Conservation (phyloP, 441 rosid genomes). For the Syzygium malaccense region DNA sequence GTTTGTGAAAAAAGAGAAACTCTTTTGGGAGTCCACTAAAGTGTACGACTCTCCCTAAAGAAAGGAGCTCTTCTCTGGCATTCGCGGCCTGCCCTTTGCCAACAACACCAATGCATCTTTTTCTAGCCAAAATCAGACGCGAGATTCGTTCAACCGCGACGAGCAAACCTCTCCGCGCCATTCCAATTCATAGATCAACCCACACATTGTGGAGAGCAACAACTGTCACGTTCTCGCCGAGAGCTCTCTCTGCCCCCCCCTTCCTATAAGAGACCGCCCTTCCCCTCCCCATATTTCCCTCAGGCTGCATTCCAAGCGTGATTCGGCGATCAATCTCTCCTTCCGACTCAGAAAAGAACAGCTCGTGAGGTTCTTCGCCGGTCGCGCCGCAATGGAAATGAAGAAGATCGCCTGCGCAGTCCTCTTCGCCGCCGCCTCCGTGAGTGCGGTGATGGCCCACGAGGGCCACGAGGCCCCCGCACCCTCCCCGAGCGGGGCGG, state of each 20-base stretch:
- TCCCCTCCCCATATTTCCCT: neutral
- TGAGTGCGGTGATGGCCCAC: conserved; percentile 44
- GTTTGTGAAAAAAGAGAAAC: accelerated
- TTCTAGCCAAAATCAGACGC: neutral
- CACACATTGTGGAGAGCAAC: neutral
- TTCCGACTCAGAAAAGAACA: neutral
- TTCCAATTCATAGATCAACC: neutral
- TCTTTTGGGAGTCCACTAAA: neutral
- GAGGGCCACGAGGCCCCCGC: conserved; percentile 18
- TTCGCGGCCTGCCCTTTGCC: neutral
- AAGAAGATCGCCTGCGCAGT: conserved; percentile 60
- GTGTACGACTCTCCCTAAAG: neutral
- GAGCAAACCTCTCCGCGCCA: neutral
- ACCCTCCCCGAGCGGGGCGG: conserved; percentile 13
- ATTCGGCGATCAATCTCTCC: neutral
- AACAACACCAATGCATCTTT: neutral
- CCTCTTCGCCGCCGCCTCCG: conserved; percentile 48
- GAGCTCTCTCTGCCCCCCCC: too few species aligned
- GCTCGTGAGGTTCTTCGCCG: neutral
- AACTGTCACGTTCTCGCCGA: neutral
- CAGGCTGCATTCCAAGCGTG: neutral
- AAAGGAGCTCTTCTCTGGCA: neutral
- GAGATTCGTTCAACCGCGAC: neutral
- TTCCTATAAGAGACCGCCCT: neutral
- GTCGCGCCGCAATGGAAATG: conserved; percentile 39